These are phyloP conservation scores for Psilocybe tampanensis DNA, from an alignment of 768 basidiomycete genomes.

Conservation along the genomic window DNA sequence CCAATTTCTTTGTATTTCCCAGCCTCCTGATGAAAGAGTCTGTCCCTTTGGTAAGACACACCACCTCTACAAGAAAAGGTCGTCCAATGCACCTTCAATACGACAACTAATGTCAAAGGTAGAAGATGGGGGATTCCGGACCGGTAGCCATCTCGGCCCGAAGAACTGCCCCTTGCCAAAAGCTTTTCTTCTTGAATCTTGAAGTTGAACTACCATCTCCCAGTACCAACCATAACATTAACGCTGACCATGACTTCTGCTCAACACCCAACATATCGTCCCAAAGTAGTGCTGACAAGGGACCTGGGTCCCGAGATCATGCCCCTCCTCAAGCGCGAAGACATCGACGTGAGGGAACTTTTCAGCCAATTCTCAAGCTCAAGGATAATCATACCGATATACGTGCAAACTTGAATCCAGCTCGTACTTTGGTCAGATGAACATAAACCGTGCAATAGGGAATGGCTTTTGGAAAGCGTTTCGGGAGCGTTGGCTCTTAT, in stretches of 20 bases:
- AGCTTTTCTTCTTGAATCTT: no score
- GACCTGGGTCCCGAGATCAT: slow-evolving; percentile 67
- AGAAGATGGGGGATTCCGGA: no score
- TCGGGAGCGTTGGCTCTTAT: slow-evolving; percentile 64
- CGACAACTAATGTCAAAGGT: no score
- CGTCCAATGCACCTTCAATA: no score
- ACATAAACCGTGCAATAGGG: slow-evolving; percentile 48
- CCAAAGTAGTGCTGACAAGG: slow-evolving; percentile 59
- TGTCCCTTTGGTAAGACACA: no score
- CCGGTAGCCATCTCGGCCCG: no score
- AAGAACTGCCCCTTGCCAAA: no score
- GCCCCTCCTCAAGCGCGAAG: slow-evolving; percentile 47
- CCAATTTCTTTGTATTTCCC: neutral
- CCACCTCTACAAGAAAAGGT: no score
- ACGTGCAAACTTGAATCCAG: slow-evolving; percentile 30
- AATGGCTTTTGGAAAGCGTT: slow-evolving; percentile 77
- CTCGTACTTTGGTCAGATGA: slow-evolving; percentile 54
- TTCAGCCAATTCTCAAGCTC: neutral
- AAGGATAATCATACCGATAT: neutral
- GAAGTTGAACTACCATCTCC: no score
- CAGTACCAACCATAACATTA: no score
- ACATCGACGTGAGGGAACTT: slow-evolving; percentile 50
- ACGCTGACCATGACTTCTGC: no score
- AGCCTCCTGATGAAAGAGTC: no score
- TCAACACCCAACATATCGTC: neutral